These are phyloP conservation scores for Vitis labrusca DNA, from an alignment of 164 flowering plant genomes.

Conservation along the genomic window DNA sequence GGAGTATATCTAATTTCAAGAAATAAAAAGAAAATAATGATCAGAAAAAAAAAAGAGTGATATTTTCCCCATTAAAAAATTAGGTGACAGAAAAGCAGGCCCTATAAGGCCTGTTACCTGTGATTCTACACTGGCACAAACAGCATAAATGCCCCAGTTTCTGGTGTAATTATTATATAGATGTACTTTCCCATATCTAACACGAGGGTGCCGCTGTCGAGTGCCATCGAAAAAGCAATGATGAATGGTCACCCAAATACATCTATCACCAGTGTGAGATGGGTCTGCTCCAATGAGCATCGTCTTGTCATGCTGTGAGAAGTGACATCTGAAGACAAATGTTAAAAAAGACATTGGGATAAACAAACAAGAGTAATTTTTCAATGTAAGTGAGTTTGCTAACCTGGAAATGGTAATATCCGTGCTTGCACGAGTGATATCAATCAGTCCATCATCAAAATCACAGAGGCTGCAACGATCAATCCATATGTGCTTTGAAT, in stretches of 20 bases:
- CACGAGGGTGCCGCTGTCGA: conserved; percentile 85
- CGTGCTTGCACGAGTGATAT: conserved; percentile 78
- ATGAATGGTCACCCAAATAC: conserved; percentile 79
- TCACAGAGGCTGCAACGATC: conserved; percentile 82
- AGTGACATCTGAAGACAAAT: conserved; percentile 57
- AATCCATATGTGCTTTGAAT: conserved; percentile 90
- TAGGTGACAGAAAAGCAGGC: neutral
- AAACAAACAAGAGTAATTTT: neutral
- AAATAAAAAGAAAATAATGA: neutral
- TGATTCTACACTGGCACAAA: conserved; percentile 89
- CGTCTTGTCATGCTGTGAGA: conserved; percentile 69
- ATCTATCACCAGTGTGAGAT: conserved; percentile 63
- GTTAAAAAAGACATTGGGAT: neutral
- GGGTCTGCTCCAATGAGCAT: conserved; percentile 89
- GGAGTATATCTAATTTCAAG: conserved; percentile 62
- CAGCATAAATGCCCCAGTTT: conserved; percentile 88
- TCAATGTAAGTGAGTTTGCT: neutral
- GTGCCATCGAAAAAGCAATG: conserved; percentile 91
- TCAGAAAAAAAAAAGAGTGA: neutral
- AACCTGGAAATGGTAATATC: conserved; percentile 82
- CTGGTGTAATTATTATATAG: conserved; percentile 84
- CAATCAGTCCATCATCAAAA: conserved; percentile 84
- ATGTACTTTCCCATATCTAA: conserved; percentile 83
- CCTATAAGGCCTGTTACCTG: conserved; percentile 41
- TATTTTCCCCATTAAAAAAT: neutral